Base-by-base conservation (phyloP, 495 filamentous ascomycete species). In the Mycothermus thermophilus region DNA sequence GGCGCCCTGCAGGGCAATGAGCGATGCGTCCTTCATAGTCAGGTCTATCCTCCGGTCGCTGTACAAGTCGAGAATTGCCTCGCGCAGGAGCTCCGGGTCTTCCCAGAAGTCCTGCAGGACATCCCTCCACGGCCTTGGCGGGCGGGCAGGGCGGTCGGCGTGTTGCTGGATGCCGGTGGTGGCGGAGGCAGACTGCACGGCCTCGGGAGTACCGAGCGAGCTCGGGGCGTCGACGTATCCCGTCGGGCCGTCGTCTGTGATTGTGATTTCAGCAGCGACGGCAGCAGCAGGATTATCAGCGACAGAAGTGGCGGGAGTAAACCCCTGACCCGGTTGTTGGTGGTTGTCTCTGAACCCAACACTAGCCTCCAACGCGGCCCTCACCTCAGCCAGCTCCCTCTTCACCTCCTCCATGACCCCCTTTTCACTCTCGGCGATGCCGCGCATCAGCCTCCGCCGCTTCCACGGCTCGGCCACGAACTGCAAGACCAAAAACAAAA, bases 391-490 rank as follows among this genome's bases (percentile, higher is more conserved):
- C 40, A 53, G 47, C 40, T 50, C 44, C 19, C 43, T 38, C 44
- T 73, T 72, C 46, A 84, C 83, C 45, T 78, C 77, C 25, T 92
- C 85, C 27, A 96, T 62, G 1, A 84, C 80, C 14, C 50, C 50
- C 38, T 58, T 50, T 17, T 67, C 63, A 30, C 54, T 53, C 47
- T 78, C 76, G 36, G 74, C 75, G 29, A 97, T 82, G 10, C 80
- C 83, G 40, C 69, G 70, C 20, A 94, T 80, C 37, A 97, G 65
- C 43, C 85, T 58, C 43, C 63, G 68, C 43, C 90, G 66, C 39
- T 84, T 75, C 85, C 87, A 95, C 6, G 90, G 90, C 64, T 97
- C 90, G 30, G 95, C 75, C n/a, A 82, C 77, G 46, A 93, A 77
- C 60, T 96, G 83, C 48, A 93, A 76, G 29, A 86, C 69, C 27